These are phyloP conservation scores for Fusarium begoniae DNA, from an alignment of 2,329 filamentous ascomycete species.

Conservation along the genomic window DNA sequence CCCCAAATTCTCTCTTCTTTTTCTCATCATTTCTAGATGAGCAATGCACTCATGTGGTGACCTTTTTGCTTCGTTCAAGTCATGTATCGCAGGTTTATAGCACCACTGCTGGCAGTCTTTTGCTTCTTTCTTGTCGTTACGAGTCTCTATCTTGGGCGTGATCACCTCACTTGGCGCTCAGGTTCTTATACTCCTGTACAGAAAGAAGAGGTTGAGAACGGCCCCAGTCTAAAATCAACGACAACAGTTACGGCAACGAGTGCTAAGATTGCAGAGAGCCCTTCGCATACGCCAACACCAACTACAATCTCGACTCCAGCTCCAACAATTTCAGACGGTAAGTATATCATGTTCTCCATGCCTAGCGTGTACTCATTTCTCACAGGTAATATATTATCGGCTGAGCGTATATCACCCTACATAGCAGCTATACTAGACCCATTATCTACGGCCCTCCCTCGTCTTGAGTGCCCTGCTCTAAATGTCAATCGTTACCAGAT, in stretches of 20 bases:
- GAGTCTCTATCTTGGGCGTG: slow-evolving; percentile 30
- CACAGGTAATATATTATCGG: slow-evolving; percentile 43
- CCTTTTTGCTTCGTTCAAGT: neutral
- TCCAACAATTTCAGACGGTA: slow-evolving; percentile 16
- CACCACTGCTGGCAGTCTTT: slow-evolving; percentile 19
- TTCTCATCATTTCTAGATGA: neutral
- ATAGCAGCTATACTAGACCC: slow-evolving; percentile 44
- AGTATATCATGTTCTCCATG: accelerated
- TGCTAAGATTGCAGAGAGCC: neutral
- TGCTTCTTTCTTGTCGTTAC: slow-evolving; percentile 29
- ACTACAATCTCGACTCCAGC: neutral
- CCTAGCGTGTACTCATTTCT: slow-evolving; percentile 1
- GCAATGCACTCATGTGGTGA: neutral
- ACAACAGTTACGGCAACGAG: neutral
- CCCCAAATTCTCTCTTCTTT: neutral
- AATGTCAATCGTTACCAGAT: slow-evolving; percentile 35
- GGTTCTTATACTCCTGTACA: slow-evolving; percentile 1
- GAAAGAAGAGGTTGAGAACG: neutral
- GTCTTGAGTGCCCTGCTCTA: slow-evolving; percentile 44
- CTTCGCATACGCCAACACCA: neutral
- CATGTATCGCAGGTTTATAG: slow-evolving; percentile 27
- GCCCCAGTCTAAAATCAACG: neutral
- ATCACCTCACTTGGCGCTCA: slow-evolving; percentile 16
- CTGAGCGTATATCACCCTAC: slow-evolving; percentile 36
- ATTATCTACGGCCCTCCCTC: slow-evolving; percentile 28